Percentiles rank a stretch among this genome's conserved stretches.
phyloP scores from a whole-genome alignment of 495 filamentous ascomycete genomes.

The Oleoguttula mirabilis region DNA sequence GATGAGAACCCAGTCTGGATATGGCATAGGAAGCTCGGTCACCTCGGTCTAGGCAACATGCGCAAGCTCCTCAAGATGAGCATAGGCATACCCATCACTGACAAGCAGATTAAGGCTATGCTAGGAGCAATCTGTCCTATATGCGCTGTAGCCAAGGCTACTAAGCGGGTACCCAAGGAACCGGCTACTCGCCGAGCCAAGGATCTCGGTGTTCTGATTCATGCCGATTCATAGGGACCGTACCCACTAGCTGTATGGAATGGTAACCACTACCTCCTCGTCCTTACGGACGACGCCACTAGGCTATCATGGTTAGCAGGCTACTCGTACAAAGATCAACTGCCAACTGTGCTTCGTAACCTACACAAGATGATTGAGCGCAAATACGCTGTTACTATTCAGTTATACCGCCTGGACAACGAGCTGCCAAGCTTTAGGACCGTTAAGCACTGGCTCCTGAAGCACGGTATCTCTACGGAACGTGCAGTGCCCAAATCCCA shows the following conservation, averaged over 20 bases:
- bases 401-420: neutral
- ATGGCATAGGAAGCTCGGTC: neutral
- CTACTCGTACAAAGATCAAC: neutral
- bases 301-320: neutral
- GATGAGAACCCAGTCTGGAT: constrained; percentile 1
- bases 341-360: neutral
- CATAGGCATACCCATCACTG: neutral
- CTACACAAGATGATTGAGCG: neutral
- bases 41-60: neutral
- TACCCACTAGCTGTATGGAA: neutral
- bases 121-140: neutral
- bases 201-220: neutral
- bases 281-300: neutral
- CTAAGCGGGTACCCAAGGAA: neutral
- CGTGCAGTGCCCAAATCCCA: neutral
- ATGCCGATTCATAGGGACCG: neutral
- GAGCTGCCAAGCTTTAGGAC: neutral
- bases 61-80: constrained; percentile 4
- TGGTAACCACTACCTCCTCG: neutral
- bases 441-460: neutral
- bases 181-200: neutral
- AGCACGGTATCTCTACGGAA: neutral
- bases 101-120: neutral
- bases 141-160: neutral
- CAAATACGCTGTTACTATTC: neutral